phyloP scores from a whole-genome alignment of 208 protist genomes.

The Trypanosoma grayi region DNA sequence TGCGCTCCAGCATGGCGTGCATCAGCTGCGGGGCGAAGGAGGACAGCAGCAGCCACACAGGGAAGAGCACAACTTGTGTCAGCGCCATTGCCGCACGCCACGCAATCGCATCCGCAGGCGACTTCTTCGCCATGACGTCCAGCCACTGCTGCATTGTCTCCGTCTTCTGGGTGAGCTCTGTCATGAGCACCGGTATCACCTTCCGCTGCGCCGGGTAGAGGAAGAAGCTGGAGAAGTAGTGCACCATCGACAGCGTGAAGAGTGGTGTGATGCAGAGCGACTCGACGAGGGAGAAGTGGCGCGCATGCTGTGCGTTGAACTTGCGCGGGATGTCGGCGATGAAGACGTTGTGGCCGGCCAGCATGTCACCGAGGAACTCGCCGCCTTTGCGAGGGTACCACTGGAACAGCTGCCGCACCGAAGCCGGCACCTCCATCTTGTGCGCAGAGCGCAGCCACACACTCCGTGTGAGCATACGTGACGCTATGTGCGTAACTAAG shows the following conservation, averaged over 20 bases:
- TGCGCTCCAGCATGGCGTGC: conserved; percentile 63
- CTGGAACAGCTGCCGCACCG: conserved; percentile 6
- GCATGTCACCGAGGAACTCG: conserved; percentile 63
- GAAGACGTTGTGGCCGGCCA: conserved; percentile 78
- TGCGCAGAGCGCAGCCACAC: neutral
- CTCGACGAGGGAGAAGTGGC: conserved; percentile 76
- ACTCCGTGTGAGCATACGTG: conserved; percentile 4
- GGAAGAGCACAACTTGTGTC: conserved; percentile 61
- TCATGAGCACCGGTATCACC: conserved; percentile 45
- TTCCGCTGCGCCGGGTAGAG: conserved; percentile 47
- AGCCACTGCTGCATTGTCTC: conserved; percentile 56
- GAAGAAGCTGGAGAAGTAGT: conserved; percentile 81
- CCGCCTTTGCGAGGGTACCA: conserved; percentile 69
- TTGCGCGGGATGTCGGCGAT: conserved; percentile 69
- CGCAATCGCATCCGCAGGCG: conserved; percentile 36
- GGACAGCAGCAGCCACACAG: conserved; percentile 59
- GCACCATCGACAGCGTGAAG: conserved; percentile 74
- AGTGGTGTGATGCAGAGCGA: conserved; percentile 59
- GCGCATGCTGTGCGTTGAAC: conserved; percentile 61
- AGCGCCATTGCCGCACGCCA: conserved; percentile 48
- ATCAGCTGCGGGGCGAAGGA: conserved; percentile 62
- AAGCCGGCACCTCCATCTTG: neutral
- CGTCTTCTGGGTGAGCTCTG: conserved; percentile 46
- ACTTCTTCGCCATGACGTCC: conserved; percentile 42
- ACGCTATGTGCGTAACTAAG: no score